Base-by-base conservation (phyloP, 108 stramenopile genomes). In the Nitzschia sp. region DNA sequence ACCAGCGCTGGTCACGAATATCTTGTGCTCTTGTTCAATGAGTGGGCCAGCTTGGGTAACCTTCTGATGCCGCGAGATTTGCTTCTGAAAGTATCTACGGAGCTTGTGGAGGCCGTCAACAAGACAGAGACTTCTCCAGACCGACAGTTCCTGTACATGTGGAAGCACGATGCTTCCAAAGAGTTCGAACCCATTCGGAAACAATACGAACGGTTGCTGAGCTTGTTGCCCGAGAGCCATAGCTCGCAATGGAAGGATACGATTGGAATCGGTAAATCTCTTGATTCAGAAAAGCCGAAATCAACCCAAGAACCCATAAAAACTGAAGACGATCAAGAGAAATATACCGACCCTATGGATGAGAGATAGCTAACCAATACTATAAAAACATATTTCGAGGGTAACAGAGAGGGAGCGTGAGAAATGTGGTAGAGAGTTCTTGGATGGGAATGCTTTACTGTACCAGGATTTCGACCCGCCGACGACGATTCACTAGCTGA, bases 41-140 rank as follows among this genome's bases (percentile, higher is more conserved):
- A 91, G 69, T 94, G 93, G 93, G 66, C 74, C 6, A 54, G 67
- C 46, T 68, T 89, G 28, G 94, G 94, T 2, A 95, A 95, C 60
- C 58, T 81, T 0, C 61, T 95, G 23, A 66, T 95, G 32, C 84
- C 94, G 24, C 79, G 87, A 28, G 94, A 95, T 73, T 59, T 78
- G 27, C 65, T 87, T 18, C 63, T 91, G 38, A 67, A 75, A 33
- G 57, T 87, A 34, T 61, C 74, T 0, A 78, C 78, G 21, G 77
- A 90, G 54, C 79, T 82, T 15, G 68, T 88, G 13, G 54, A 83
- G 30, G 75, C 85, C 8, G 79, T 73, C 15, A 55, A 81, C 56
- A 30, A 73, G 19, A 78, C 68, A 54, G 82, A 80, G 24, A 66
- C 33, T 11, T 51, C 47, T 21, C 58, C 75, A 27, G 68, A 78